Evolutionary conservation across 2,329 filamentous ascomycete genomes (phyloP).

Genomic region (Hypoxylon sp.): DNA sequence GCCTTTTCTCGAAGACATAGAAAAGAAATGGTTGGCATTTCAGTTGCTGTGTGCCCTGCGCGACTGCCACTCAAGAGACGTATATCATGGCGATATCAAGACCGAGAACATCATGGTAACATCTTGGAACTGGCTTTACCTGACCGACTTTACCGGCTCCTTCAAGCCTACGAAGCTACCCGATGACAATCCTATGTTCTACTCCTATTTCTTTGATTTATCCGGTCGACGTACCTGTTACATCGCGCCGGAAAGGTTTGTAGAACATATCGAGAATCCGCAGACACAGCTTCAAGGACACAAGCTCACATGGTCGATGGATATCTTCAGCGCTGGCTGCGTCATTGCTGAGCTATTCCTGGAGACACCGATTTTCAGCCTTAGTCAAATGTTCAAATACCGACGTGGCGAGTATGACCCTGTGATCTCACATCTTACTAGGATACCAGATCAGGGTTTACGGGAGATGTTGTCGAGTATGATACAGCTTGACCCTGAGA

Average conservation of each 20-base stretch:
- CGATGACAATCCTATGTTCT: constrained; percentile 96
- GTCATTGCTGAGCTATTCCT: constrained; percentile 97
- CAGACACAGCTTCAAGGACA: constrained; percentile 68
- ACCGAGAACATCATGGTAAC: constrained; percentile 97
- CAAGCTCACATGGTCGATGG: constrained; percentile 91
- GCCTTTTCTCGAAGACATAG: constrained; percentile 95
- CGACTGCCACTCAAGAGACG: constrained; percentile 88
- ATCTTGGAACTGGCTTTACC: constrained; percentile 99
- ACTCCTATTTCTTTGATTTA: constrained; percentile 97
- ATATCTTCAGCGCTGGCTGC: constrained; percentile 96
- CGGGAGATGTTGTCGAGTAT: constrained; percentile 93
- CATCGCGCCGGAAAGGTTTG: constrained; percentile 91
- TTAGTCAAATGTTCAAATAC: constrained; percentile 96
- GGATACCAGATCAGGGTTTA: constrained; percentile 88
- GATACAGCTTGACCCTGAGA: constrained; percentile 94
- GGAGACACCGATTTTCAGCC: constrained; percentile 95
- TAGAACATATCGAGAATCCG: constrained; percentile 58
- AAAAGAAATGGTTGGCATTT: constrained; percentile 98
- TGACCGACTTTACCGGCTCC: constrained; percentile 95
- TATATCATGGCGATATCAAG: constrained; percentile 99
- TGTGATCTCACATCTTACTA: constrained; percentile 80
- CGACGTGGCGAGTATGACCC: constrained; percentile 93
- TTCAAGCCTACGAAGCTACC: constrained; percentile 96
- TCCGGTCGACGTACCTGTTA: constrained; percentile 94
- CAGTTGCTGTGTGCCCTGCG: constrained; percentile 92